Evolutionary conservation across 2,329 filamentous ascomycete species (phyloP).

Genomic region (Colletotrichum somersetense): DNA sequence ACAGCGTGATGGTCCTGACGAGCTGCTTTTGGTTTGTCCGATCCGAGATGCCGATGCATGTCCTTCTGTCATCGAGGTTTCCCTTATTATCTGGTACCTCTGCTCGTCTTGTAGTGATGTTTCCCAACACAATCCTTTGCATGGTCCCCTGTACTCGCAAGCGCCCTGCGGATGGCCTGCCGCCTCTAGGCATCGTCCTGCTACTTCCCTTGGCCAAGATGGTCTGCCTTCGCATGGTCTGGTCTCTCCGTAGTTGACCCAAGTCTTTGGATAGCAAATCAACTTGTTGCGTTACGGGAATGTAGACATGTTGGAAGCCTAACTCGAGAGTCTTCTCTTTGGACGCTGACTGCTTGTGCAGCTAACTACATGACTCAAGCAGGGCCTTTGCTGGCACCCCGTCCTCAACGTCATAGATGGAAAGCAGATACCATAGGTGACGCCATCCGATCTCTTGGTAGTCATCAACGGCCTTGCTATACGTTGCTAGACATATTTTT

Average conservation of each 20-base stretch:
- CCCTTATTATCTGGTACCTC: background rate
- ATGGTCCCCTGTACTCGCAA: background rate
- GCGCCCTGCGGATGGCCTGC: background rate
- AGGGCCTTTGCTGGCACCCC: background rate
- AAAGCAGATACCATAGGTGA: background rate
- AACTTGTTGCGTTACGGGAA: background rate
- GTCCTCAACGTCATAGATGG: background rate
- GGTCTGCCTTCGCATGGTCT: background rate
- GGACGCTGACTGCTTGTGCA: background rate
- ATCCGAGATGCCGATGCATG: conserved; percentile 12
- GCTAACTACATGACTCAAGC: background rate
- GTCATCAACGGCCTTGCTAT: background rate
- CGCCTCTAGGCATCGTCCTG: conserved; percentile 9
- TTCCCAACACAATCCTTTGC: conserved; percentile 13
- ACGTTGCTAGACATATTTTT: conserved; percentile 3
- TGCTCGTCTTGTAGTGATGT: conserved; percentile 17
- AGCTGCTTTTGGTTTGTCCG: conserved; percentile 13
- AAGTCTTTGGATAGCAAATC: background rate
- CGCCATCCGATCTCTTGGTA: background rate
- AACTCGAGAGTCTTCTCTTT: too few relatives aligned
- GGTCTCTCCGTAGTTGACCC: background rate
- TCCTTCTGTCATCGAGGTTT: conserved; percentile 2
- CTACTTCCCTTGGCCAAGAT: background rate
- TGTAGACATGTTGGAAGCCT: background rate
- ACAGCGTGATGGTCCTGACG: conserved; percentile 2